Base-by-base conservation (phyloP, 202 grass and related monocot species). In the Dendrocalamus latiflorus region DNA sequence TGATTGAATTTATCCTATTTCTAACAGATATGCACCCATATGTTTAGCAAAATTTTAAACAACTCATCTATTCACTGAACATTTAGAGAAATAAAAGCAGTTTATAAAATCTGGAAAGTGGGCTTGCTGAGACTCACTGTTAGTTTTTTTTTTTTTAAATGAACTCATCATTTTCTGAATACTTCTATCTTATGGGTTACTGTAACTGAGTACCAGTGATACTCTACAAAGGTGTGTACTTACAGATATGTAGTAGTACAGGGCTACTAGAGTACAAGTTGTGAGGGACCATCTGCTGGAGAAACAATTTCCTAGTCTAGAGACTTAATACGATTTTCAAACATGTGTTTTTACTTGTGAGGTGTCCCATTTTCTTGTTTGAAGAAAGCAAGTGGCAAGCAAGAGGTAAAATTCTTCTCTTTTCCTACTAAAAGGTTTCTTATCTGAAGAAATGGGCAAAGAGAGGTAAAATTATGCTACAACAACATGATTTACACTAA, bases 251-350 rank as follows among this genome's bases (percentile, higher is more conserved):
- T 20, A 53, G 62, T 36, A 86, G 73, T 86, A 64, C 39, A 37
- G 49, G 68, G 45, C 50, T 50, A 36, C 70, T 4, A 70, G 51
- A 25, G 68, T 86, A 83, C 74, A 69, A 69, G 4, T 41, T 49
- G 43, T 24, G 37, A 87, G 62, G 84, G 84, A 90, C 79, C 88
- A 83, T 82, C 44, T 45, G 16, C 68, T 80, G 69, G 56, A 64
- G 54, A 68, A 74, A 70, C 59, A 90, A n/a, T 74, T 69, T 33
- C 60, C 51, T 44, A 60, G 0, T 50, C 10, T 76, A 64, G 20
- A 53, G 47, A 53, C 48, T 65, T 38, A 28, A 13, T 73, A 18
- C 10, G 13, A 73, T 6, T 73, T 65, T 24, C n/a, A 65, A 43
- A 42, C 44, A 67, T 77, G 73, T 86, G 6, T 77, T 84, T 78